phyloP scores from a whole-genome alignment of 2,329 filamentous ascomycete species.

The Alternaria ethzedia region DNA sequence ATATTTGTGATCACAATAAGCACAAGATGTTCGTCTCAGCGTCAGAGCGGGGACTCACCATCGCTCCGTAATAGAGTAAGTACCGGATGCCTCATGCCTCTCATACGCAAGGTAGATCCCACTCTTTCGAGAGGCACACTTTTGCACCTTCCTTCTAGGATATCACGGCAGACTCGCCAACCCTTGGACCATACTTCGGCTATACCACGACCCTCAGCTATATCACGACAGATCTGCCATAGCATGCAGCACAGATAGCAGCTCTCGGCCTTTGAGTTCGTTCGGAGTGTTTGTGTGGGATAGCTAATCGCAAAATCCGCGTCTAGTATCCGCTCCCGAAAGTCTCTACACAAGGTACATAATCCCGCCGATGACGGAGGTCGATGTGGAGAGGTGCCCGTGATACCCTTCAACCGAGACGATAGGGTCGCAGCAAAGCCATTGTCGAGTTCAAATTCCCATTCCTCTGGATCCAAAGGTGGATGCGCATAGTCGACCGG shows the following conservation, averaged over 20 bases:
- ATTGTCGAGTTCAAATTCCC: neutral
- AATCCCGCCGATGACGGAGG: neutral
- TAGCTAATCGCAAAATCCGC: neutral
- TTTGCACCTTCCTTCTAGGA: too few species aligned
- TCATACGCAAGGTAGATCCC: neutral
- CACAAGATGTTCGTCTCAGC: neutral
- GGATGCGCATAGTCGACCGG: neutral
- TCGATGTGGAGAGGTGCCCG: too few species aligned
- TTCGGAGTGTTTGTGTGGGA: neutral
- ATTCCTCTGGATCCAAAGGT: constrained; percentile 1
- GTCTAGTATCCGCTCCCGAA: neutral
- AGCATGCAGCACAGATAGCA: neutral
- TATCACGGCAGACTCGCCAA: too few species aligned
- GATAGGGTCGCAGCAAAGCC: neutral
- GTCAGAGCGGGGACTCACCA: neutral
- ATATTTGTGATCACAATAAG: too few species aligned
- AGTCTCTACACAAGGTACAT: neutral
- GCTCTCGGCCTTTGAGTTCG: neutral
- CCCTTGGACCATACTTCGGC: too few species aligned
- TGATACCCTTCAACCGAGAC: neutral
- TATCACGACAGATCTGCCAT: neutral
- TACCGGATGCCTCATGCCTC: neutral
- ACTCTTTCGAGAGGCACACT: neutral
- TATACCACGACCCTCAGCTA: too few species aligned
- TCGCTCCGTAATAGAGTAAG: constrained; percentile 1